Base-by-base conservation (phyloP, 2,329 filamentous ascomycete species). In the Fusarium nematophilum region DNA sequence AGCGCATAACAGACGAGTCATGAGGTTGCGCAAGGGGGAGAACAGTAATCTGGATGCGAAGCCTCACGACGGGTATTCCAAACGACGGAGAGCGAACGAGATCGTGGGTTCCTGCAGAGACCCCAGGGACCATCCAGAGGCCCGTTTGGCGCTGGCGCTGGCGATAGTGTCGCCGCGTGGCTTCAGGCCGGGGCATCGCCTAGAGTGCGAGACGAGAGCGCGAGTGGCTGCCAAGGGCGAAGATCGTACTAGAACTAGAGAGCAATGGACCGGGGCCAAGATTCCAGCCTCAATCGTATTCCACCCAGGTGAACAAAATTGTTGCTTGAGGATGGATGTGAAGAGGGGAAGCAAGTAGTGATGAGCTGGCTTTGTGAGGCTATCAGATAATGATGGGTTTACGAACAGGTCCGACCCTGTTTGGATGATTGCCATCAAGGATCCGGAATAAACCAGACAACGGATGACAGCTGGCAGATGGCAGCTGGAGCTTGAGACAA, bases 381-480 rank as follows among this genome's bases (percentile, higher is more conserved):
- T n/a, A n/a, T n/a, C n/a, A n/a, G n/a, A 27, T 9, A 13, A 34
- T 36, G 17, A 42, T 44, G 27, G n/a, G 40, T n/a, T 47, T 53
- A 36, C 38, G 44, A 39, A 18, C 9, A 37, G 33, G 30, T 18
- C 31, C 33, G 23, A 45, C 9, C 11, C 39, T 38, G 30, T 54
- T 34, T 34, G 42, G 53, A 33, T 58, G 59, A 62, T 62, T 62
- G 39, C 49, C 59, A 48, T 13, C 59, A 48, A 62, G 59, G 59
- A 46, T 36, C n/a, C n/a, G n/a, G n/a, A n/a, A n/a, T n/a, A n/a
- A n/a, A n/a, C n/a, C n/a, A n/a, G n/a, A n/a, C n/a, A n/a, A n/a
- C n/a, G n/a, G n/a, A n/a, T n/a, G n/a, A n/a, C n/a, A n/a, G n/a
- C n/a, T n/a, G n/a, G n/a, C n/a, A n/a, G n/a, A n/a, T n/a, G n/a